Conservation (phyloP, 495 filamentous ascomycete species). For the Penicillium turbatum region DNA sequence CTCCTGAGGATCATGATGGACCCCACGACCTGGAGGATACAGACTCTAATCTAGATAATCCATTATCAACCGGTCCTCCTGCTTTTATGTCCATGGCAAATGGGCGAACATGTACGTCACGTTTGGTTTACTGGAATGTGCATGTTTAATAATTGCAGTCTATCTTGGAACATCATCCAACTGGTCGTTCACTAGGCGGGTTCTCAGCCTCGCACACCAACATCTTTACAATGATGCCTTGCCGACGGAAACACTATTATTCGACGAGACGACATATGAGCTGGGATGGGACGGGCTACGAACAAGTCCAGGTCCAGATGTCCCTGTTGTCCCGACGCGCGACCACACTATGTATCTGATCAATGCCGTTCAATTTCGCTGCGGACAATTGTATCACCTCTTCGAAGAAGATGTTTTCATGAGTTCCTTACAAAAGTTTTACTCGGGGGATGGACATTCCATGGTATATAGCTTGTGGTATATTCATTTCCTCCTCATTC, state of each 20-base stretch:
- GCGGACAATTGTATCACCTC: slow-evolving; percentile 42
- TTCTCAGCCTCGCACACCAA: slow-evolving; percentile 38
- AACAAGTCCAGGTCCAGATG: slow-evolving; percentile 20
- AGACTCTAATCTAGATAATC: slow-evolving; percentile 32
- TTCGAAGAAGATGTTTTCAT: slow-evolving; percentile 43
- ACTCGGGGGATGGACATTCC: slow-evolving; percentile 25
- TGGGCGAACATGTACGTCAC: slow-evolving; percentile 28
- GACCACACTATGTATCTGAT: slow-evolving; percentile 43
- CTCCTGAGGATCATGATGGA: slow-evolving; percentile 11
- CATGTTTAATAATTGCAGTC: slow-evolving; percentile 21
- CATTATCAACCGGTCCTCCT: slow-evolving; percentile 35
- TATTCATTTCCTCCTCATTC: slow-evolving; percentile 42
- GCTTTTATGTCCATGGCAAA: slow-evolving; percentile 32
- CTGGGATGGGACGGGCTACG: slow-evolving; percentile 39
- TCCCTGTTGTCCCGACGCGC: slow-evolving; percentile 30
- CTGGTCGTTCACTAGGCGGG: slow-evolving; percentile 43
- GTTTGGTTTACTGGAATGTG: background rate
- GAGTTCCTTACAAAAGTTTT: slow-evolving; percentile 33
- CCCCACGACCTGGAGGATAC: slow-evolving; percentile 19
- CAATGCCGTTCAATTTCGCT: slow-evolving; percentile 43
- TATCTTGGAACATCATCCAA: slow-evolving; percentile 46
- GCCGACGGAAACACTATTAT: slow-evolving; percentile 33
- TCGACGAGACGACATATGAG: slow-evolving; percentile 39
- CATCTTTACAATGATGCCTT: slow-evolving; percentile 32
- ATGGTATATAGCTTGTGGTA: slow-evolving; percentile 35